Conservation (phyloP, 495 filamentous ascomycete genomes). For the Articulospora tetracladia region DNA sequence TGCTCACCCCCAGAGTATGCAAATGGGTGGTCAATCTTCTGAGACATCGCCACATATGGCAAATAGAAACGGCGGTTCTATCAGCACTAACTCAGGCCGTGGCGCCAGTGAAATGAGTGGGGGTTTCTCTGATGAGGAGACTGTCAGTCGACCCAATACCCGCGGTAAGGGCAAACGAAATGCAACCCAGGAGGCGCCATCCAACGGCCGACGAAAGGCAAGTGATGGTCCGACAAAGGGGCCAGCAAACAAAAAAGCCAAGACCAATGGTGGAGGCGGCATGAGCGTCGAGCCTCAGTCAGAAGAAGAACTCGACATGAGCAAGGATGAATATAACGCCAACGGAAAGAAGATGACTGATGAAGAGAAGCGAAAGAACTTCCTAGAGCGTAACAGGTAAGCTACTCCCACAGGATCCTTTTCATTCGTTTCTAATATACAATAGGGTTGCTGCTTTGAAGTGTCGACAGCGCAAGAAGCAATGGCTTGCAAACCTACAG, state of each 20-base stretch:
- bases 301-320: constrained; percentile 48
- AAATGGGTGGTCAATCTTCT: constrained; percentile 18
- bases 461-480: constrained; percentile 97
- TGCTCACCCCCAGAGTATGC: constrained; percentile 11
- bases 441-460: constrained; percentile 89
- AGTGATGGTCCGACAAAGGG: constrained; percentile 68
- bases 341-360: constrained; percentile 92
- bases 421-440: not conserved
- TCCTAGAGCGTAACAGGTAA: constrained; percentile 93
- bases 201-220: constrained; percentile 66
- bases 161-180: constrained; percentile 68
- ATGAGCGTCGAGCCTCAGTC: constrained; percentile 50
- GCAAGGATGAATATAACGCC: constrained; percentile 52
- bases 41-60: constrained; percentile 47
- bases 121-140: constrained; percentile 67
- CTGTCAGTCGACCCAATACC: constrained; percentile 56
- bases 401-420: constrained; percentile 27
- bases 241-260: constrained; percentile 66
- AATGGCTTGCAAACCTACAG: constrained; percentile 96
- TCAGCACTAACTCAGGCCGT: constrained; percentile 40
- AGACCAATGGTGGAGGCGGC: constrained; percentile 49
- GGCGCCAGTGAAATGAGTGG: constrained; percentile 68
- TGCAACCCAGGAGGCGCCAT: constrained; percentile 19
- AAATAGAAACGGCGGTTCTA: constrained; percentile 31
- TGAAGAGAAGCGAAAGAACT: constrained; percentile 97